Percentiles rank a stretch among this genome's conserved stretches.
Conservation (phyloP, 2,329 filamentous ascomycete species). For the Botrytis sinoallii region DNA sequence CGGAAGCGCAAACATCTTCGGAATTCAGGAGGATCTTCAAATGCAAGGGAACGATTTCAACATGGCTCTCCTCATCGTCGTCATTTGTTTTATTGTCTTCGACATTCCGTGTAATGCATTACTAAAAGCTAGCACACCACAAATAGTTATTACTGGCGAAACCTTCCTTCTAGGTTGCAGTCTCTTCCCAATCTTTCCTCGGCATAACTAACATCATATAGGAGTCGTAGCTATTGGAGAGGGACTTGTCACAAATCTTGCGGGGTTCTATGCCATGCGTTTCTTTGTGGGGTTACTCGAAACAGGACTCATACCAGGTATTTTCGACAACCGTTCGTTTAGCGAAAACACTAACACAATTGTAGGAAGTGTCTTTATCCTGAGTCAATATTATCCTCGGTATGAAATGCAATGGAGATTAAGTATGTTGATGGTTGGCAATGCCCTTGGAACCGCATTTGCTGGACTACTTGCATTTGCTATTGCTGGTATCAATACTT, state of each 20-base stretch:
- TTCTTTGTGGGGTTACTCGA: background rate
- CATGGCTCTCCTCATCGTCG: background rate
- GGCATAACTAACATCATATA: background rate
- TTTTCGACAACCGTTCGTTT: background rate
- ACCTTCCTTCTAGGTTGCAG: background rate
- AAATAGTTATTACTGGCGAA: background rate
- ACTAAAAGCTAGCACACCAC: background rate
- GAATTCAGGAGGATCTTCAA: background rate
- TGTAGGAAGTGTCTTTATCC: background rate
- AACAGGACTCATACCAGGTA: background rate
- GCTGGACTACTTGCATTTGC: constrained; percentile 1
- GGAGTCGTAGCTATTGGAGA: background rate
- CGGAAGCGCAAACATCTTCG: background rate
- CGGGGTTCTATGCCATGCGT: background rate
- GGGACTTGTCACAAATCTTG: background rate
- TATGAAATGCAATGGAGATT: background rate
- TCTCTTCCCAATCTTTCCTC: background rate
- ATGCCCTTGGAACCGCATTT: background rate
- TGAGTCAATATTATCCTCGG: background rate
- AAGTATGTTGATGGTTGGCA: background rate
- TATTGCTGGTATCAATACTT: background rate
- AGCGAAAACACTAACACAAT: background rate
- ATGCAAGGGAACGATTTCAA: background rate
- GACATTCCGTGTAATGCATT: background rate
- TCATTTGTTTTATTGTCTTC: background rate